Evolutionary conservation across 148 eudicot species (phyloP), one percentile per base, ranked within the genome.

Genomic region (Cornus suecica): DNA sequence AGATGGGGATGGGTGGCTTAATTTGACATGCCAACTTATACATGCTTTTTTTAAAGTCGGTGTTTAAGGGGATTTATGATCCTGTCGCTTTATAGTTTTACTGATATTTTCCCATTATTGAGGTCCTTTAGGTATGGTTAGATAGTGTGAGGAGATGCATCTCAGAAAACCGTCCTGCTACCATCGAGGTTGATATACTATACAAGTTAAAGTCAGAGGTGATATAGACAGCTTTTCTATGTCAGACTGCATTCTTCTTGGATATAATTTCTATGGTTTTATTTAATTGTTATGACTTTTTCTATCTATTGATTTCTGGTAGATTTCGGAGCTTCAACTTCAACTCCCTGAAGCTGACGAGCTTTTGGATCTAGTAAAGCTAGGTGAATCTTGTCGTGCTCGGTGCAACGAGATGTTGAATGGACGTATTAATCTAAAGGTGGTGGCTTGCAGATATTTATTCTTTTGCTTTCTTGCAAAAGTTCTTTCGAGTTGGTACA

Each of bases 151-250:
- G 86, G 78, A 85, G 82, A 72, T 93, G 98, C 81, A 66, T 83
- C 61, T 65, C 74, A 64, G 93, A 90, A 85, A 89, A 79, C 72
- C 62, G 80, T 68, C 84, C 93, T 83, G 88, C 88, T 77, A 69
- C 88, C 30, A 76, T 96, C 65, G 92, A 91, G 76, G 75, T 86
- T 66, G 87, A 86, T 78, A 58, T 78, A 61, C 89, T 96, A 73
- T 81, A 80, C 77, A 83, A 86, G 63, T 78, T 96, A 83, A 87
- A 91, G 76, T 51, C 83, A 22, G 89, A 96, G 98, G 99, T 96
- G 74, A 75, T 73, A 61, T 76, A 26, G 62, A 71, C 63, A 69
- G 26, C n/a, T 27, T 63, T 27, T 68, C 31, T 28, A 29, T 51
- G 25, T 70, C 42, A 37, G n/a, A 18, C 24, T 67, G 26, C 30